Conservation (phyloP, 2,329 filamentous ascomycete species). For the Trichoderma guizhouense region DNA sequence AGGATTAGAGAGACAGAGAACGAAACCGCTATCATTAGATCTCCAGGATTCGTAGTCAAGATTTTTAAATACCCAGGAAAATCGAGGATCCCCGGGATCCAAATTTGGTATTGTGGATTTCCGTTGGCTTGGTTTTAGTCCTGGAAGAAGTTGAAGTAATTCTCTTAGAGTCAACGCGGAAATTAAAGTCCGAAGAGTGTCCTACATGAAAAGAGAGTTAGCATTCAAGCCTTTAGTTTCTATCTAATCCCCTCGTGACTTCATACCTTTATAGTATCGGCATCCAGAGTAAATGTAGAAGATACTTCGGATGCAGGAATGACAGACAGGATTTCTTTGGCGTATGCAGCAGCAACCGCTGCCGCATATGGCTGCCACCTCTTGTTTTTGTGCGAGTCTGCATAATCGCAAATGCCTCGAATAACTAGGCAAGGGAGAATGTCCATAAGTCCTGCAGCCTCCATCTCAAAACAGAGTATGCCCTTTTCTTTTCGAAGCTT, state of each 20-base stretch:
- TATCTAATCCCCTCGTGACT: too few relatives aligned
- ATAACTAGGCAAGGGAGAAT: conserved; percentile 30
- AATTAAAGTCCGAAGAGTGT: too few relatives aligned
- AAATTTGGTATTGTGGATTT: neutral
- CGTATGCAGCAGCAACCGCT: conserved; percentile 30
- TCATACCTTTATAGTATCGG: neutral
- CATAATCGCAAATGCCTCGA: conserved; percentile 38
- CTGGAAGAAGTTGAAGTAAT: neutral
- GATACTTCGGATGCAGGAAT: neutral
- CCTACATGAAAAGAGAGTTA: too few relatives aligned
- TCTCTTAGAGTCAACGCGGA: neutral
- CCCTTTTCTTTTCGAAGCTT: neutral
- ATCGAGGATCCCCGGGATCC: neutral
- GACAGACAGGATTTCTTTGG: conserved; percentile 10
- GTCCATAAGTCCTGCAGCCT: conserved; percentile 23
- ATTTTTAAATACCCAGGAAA: neutral
- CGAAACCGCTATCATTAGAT: neutral
- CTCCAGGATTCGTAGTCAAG: neutral
- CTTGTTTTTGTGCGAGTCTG: conserved; percentile 39
- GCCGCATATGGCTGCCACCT: conserved; percentile 37
- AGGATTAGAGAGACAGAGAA: neutral
- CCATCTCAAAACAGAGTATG: conserved; percentile 27
- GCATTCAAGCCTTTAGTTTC: too few relatives aligned
- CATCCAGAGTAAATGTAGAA: rapidly evolving
- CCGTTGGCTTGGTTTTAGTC: neutral